Base-by-base conservation (phyloP, 345 rosid genomes). In the Nephelium lappaceum region DNA sequence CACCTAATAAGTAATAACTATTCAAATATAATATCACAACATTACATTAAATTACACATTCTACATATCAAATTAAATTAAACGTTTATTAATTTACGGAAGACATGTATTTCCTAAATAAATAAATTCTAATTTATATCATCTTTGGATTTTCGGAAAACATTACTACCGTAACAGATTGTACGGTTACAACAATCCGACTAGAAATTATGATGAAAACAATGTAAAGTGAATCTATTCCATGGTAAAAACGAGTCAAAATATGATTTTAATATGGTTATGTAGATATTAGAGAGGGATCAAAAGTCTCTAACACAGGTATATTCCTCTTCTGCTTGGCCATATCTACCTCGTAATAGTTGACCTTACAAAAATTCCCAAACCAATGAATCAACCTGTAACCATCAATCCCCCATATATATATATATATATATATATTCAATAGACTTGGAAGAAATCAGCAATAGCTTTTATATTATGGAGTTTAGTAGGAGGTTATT, bases 241-340 rank as follows among this genome's bases (percentile, higher is more conserved):
- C 63, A 21, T 9, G 25, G 38, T 11, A 15, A 83, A 18, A 3
- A 14, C 45, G 5, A 69, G 49, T 62, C 11, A 77, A 66, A 39
- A 39, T 67, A 31, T 42, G 51, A 43, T 15, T 67, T 67, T 14
- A 21, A 27, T 5, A 24, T 57, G 67, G 38, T 68, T 4, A 31
- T n/a, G 74, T 31, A 31, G 75, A 71, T 64, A 71, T 18, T 18
- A 31, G 75, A 71, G 75, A 71, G 27, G 73, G 24, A 63, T 67
- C 47, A 12, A 47, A 67, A 19, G 15, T 1, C 15, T 11, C 38
- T 0, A 25, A 6, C 11, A 2, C 11, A 38, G 72, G 77, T 16
- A 66, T 76, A 69, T 64, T 75, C 78, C 70, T 53, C 83, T 66
- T 39, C 31, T 58, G 43, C 61, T 69, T 41, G 89, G 79, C 82